These are phyloP conservation scores for Globisporangium spinosum DNA, from an alignment of 352 stramenopile species.

Conservation along the genomic window DNA sequence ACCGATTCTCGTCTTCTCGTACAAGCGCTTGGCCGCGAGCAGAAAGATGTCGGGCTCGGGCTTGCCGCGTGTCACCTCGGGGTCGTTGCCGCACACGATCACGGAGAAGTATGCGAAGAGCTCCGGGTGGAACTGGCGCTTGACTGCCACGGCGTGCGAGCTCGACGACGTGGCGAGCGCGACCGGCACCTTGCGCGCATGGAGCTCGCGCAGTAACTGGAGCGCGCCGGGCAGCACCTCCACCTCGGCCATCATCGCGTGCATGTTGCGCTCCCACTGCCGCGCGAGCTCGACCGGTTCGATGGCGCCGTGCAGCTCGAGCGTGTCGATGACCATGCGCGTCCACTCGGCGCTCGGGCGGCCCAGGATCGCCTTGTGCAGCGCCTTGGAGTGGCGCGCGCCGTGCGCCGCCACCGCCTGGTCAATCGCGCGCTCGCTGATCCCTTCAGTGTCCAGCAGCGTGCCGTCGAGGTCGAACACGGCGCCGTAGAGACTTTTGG, in stretches of 20 bases:
- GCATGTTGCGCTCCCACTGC: slow-evolving; percentile 62
- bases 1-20: slow-evolving; percentile 26
- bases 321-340: slow-evolving; percentile 57
- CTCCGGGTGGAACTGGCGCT: slow-evolving; percentile 59
- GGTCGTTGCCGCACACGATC: slow-evolving; percentile 77
- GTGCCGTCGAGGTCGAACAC: slow-evolving; percentile 87
- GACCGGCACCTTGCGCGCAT: slow-evolving; percentile 51
- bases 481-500: slow-evolving; percentile 23
- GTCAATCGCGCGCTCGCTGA: slow-evolving; percentile 61
- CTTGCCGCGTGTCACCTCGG: slow-evolving; percentile 61
- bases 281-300: slow-evolving; percentile 51
- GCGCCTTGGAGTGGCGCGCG: slow-evolving; percentile 48
- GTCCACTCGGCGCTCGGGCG: slow-evolving; percentile 68
- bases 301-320: slow-evolving; percentile 35
- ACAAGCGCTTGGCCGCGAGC: slow-evolving; percentile 50
- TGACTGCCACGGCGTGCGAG: slow-evolving; percentile 53
- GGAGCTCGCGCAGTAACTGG: slow-evolving; percentile 41
- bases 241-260: slow-evolving; percentile 48
- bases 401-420: slow-evolving; percentile 50
- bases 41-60: slow-evolving; percentile 82
- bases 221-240: slow-evolving; percentile 52
- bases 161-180: slow-evolving; percentile 75
- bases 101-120: slow-evolving; percentile 75
- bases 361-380: slow-evolving; percentile 77
- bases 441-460: slow-evolving; percentile 74